Conservation (phyloP, 306 rosid species). For the Acacia crassicarpa region DNA sequence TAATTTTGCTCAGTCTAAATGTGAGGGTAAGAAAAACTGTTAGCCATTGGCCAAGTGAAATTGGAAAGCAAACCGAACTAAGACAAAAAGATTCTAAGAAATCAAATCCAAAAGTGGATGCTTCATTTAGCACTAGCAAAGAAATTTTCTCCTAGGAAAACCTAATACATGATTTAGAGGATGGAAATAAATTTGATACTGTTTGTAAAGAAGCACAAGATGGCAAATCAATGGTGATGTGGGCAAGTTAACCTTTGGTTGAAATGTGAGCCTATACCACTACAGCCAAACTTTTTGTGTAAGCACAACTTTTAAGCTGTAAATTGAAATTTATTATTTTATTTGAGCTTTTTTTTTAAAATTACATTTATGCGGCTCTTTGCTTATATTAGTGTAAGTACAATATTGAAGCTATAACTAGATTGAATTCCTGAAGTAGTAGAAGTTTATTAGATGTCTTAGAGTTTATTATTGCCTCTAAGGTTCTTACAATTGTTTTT, state of each 20-base stretch:
- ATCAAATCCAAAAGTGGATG: constrained; percentile 42
- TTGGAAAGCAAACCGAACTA: constrained; percentile 37
- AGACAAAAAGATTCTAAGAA: constrained; percentile 42
- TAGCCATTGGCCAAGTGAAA: constrained; percentile 42
- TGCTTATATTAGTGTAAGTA: not conserved
- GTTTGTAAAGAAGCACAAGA: constrained; percentile 37
- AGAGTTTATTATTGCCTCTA: no score
- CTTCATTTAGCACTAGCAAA: constrained; percentile 34
- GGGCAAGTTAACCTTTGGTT: no score
- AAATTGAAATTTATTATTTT: not conserved
- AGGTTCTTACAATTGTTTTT: no score
- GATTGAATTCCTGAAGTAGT: not conserved
- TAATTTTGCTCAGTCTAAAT: constrained; percentile 36
- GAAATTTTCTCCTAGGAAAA: constrained; percentile 32
- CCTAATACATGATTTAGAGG: constrained; percentile 43
- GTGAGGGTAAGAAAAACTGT: constrained; percentile 35
- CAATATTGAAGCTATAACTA: not conserved
- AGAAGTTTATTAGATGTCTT: not conserved
- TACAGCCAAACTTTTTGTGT: no score
- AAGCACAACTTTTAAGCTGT: constrained; percentile 32
- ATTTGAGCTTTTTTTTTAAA: not conserved
- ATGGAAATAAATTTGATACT: constrained; percentile 33
- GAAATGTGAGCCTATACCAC: no score
- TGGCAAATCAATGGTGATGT: constrained; percentile 48
- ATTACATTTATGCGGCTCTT: not conserved